These are phyloP conservation scores for Crithidia mellificae DNA, from an alignment of 208 protist genomes.

Conservation along the genomic window DNA sequence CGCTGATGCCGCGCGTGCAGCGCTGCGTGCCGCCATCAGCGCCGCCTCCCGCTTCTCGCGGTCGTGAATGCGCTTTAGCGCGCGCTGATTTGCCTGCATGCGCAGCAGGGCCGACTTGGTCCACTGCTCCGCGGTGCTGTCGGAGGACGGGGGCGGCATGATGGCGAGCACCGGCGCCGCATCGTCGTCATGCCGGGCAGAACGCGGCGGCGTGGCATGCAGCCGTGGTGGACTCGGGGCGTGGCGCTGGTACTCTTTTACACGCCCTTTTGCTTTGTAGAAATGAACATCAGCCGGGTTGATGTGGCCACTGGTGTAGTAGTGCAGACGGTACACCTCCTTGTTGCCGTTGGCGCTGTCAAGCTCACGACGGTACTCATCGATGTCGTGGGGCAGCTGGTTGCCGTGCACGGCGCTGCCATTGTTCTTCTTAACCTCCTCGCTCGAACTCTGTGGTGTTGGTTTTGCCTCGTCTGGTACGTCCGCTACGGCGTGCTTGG, in stretches of 20 bases:
- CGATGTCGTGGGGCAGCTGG: not conserved
- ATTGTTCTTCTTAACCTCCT: not conserved
- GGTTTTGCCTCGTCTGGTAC: not conserved
- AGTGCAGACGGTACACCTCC: conserved; percentile 13
- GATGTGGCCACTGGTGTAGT: conserved; percentile 27
- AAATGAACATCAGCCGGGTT: conserved; percentile 30
- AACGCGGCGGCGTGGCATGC: not conserved
- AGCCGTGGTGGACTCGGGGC: conserved; percentile 11
- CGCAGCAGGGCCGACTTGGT: conserved; percentile 26
- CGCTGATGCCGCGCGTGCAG: not conserved
- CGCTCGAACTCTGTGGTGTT: not conserved
- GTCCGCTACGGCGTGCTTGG: not conserved
- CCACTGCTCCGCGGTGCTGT: conserved; percentile 21
- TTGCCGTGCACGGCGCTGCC: not conserved
- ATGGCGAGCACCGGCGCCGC: not conserved
- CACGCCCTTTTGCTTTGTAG: conserved; percentile 13
- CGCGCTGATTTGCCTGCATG: conserved; percentile 25
- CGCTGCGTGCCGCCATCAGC: not conserved
- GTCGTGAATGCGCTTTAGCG: conserved; percentile 21
- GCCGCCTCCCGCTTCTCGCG: conserved; percentile 15
- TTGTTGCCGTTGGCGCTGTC: conserved; percentile 20
- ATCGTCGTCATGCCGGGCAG: not conserved
- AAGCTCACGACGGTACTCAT: conserved; percentile 33
- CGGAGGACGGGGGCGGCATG: not conserved
- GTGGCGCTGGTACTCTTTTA: conserved; percentile 25